Percentiles rank a stretch among this genome's conserved stretches.
phyloP scores from a whole-genome alignment of 306 rosid genomes.

The Cucumis hystrix region DNA sequence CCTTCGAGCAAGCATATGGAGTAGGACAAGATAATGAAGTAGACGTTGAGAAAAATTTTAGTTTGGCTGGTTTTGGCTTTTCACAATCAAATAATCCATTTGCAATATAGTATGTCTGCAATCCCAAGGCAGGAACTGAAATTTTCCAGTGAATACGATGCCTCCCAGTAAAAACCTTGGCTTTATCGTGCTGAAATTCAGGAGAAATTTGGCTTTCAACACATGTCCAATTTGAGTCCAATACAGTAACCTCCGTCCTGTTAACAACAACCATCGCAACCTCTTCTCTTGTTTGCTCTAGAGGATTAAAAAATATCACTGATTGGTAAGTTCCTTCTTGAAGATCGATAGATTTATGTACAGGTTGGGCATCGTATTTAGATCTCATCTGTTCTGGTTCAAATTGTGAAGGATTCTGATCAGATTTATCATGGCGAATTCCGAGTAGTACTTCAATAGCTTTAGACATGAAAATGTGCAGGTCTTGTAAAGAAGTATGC shows the following conservation, averaged over 20 bases:
- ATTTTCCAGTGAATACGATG: constrained; percentile 75
- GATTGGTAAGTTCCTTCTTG: constrained; percentile 53
- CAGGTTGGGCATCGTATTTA: constrained; percentile 77
- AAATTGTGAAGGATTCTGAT: constrained; percentile 61
- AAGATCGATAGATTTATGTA: constrained; percentile 51
- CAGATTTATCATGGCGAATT: constrained; percentile 62
- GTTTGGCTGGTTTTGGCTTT: constrained; percentile 60
- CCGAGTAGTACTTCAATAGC: constrained; percentile 79
- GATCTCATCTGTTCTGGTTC: constrained; percentile 77
- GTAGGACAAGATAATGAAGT: constrained; percentile 45
- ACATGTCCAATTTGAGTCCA: constrained; percentile 69
- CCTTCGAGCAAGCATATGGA: constrained; percentile 56
- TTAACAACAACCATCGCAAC: constrained; percentile 70
- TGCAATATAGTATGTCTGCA: constrained; percentile 65
- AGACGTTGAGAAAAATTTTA: constrained; percentile 47
- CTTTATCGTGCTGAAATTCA: constrained; percentile 56
- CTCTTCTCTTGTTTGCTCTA: constrained; percentile 86
- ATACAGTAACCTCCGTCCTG: constrained; percentile 59
- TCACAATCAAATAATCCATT: constrained; percentile 52
- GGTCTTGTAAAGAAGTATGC: constrained; percentile 83
- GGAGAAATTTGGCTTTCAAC: constrained; percentile 80
- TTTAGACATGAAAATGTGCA: constrained; percentile 88
- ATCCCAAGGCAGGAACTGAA: constrained; percentile 79
- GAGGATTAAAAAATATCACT: constrained; percentile 57
- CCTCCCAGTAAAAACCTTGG: constrained; percentile 66